A percentile compares a stretch with the other conserved stretches of the same genome.
Evolutionary conservation across 2,329 filamentous ascomycete genomes (phyloP).

Genomic region (Paecilomyces sp.): DNA sequence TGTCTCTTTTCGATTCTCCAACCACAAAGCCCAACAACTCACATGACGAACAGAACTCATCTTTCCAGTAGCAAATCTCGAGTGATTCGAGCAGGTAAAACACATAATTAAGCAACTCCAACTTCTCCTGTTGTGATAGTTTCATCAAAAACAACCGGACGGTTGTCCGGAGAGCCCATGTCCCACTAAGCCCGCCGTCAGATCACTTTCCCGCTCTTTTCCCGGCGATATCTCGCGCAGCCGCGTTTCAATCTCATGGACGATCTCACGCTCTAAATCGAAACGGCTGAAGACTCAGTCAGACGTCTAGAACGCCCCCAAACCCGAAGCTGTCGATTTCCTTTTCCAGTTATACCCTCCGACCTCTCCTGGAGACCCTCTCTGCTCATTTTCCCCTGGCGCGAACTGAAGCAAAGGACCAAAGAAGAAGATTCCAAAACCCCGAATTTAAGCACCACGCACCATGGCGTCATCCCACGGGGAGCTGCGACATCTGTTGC

Average conservation of each 20-base stretch:
- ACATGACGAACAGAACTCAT: background rate
- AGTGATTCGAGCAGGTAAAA: too few species aligned
- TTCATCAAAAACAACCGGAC: background rate
- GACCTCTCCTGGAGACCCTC: background rate
- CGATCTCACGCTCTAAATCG: background rate
- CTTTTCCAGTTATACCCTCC: background rate
- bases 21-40: background rate
- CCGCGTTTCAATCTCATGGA: background rate
- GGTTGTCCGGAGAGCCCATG: background rate
- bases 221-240: background rate
- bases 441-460: conserved; percentile 9
- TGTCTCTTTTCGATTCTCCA: background rate
- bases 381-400: background rate
- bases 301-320: background rate
- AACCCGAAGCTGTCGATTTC: background rate
- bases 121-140: background rate
- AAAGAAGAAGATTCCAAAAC: background rate
- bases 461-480: conserved; percentile 52
- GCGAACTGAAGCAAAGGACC: background rate
- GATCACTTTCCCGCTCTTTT: background rate
- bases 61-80: too few species aligned
- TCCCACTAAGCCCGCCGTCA: background rate
- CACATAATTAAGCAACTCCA: background rate
- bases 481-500: conserved; percentile 66
- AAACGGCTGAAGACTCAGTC: background rate